Base-by-base conservation (phyloP, 2,329 filamentous ascomycete species). In the Cercospora brassicicola region DNA sequence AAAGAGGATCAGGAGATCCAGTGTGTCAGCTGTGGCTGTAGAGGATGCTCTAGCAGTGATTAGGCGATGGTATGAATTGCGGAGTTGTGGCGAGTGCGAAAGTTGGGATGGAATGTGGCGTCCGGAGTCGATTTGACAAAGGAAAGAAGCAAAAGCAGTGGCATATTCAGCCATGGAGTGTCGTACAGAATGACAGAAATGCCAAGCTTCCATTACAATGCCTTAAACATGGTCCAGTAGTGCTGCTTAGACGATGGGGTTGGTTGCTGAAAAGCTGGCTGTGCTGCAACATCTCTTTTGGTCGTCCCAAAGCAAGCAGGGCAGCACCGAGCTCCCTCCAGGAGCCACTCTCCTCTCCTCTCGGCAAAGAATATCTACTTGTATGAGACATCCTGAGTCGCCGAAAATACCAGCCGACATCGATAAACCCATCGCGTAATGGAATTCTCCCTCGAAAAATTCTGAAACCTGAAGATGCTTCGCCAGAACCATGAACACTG, bases 21-120 rank as follows among this genome's bases (percentile, higher is more conserved):
- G 80, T 99, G 95, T 78, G 93, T 98, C 62, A 97, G 88, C 81
- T 99, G 95, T 80, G 95, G 95, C 8, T 99, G 95, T 80, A 86
- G 92, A 76, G 94, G 94, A 0, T 98, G 94, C 80, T 88, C 92
- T 15, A 96, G 93, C 57, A 91, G 88, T 76, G 94, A 97, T 79
- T 97, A 65, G 31, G 23, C 5, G 10, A 2, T 30, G 53, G 8
- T 57, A 10, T 31, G 53, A 57, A 57, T 28, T 10, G 4, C 20
- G 45, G 20, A 51, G 18, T 51, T 26, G 20, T 13, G 45, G 45
- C 39, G 26, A 13, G 18, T 62, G 7, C 7, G 28, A 8, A 23
- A 11, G 30, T n/a, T n/a, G 28, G 23, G 26, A 15, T 53, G 33
- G 23, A 18, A n/a, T 57, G 23, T 28, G 62, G 62, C 62, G 62